phyloP scores from a whole-genome alignment of 1,139 yeast species.

The Suhomyces choctaworum region DNA sequence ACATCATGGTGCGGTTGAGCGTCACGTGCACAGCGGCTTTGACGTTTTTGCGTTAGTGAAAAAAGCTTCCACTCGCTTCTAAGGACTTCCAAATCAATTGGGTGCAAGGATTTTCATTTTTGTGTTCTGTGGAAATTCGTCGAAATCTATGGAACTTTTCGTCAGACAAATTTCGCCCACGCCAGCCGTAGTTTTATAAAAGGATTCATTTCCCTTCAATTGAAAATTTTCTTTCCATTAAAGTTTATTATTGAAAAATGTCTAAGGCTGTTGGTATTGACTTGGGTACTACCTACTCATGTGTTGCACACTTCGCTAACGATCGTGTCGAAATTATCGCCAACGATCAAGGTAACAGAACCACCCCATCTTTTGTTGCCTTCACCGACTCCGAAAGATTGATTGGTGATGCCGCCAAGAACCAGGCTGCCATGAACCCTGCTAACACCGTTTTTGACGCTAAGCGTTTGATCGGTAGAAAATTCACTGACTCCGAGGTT shows the following conservation, averaged over 20 bases:
- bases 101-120: conserved; percentile 10
- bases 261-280: conserved; percentile 79
- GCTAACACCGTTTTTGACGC: conserved; percentile 67
- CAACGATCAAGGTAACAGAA: conserved; percentile 71
- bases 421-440: conserved; percentile 72
- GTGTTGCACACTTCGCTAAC: conserved; percentile 75
- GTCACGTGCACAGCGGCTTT: not conserved
- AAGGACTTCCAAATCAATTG: conserved; percentile 8
- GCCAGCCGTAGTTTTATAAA: conserved; percentile 11
- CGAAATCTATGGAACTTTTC: conserved; percentile 17
- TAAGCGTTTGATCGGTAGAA: conserved; percentile 68
- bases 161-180: conserved; percentile 12
- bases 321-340: conserved; percentile 74
- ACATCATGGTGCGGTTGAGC: not conserved
- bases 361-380: conserved; percentile 69
- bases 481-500: conserved; percentile 59
- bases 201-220: conserved; percentile 4
- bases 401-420: conserved; percentile 72
- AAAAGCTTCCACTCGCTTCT: conserved; percentile 11
- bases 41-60: not conserved
- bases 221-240: conserved; percentile 11
- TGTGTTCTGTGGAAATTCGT: conserved; percentile 15
- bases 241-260: conserved; percentile 31
- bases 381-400: conserved; percentile 67
- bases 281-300: conserved; percentile 83